Base-by-base conservation (phyloP, 148 eudicot genomes). In the Limonium bicolor region DNA sequence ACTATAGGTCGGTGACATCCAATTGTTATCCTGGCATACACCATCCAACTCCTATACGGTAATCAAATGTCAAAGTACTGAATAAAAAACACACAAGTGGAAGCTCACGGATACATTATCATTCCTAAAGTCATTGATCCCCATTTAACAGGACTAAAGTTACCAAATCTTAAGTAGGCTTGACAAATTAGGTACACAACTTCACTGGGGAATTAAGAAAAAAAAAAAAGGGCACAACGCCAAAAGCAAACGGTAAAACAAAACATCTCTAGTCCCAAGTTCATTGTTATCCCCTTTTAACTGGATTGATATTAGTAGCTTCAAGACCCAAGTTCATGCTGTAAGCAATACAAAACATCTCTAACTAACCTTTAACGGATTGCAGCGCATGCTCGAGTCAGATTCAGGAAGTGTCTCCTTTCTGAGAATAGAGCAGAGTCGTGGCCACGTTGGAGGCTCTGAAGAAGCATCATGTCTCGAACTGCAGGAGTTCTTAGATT, bases 41-140 rank as follows among this genome's bases (percentile, higher is more conserved):
- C 50, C 55, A 66, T 78, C 87, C 65, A 83, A 52, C 27, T 70
- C 78, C 94, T 83, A n/a, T n/a, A n/a, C n/a, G n/a, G n/a, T n/a
- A n/a, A n/a, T n/a, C n/a, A n/a, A n/a, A n/a, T n/a, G n/a, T n/a
- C n/a, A n/a, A n/a, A n/a, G n/a, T n/a, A n/a, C n/a, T n/a, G n/a
- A n/a, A n/a, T n/a, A n/a, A n/a, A n/a, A n/a, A n/a, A n/a, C n/a
- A n/a, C n/a, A n/a, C n/a, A n/a, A n/a, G n/a, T n/a, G n/a, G n/a
- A n/a, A n/a, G n/a, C n/a, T n/a, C n/a, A n/a, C n/a, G n/a, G 70
- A 34, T 16, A 33, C 27, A 48, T 25, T 50, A 52, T 55, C 39
- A 53, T 14, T 50, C 30, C 36, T 4, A 13, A 26, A 32, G 40
- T 32, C 20, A 20, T 23, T 22, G 17, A 61, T 36, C 11, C 27